Evolutionary conservation across 140 eudicot genomes (phyloP).

Genomic region (Ambrosia hybrid): DNA sequence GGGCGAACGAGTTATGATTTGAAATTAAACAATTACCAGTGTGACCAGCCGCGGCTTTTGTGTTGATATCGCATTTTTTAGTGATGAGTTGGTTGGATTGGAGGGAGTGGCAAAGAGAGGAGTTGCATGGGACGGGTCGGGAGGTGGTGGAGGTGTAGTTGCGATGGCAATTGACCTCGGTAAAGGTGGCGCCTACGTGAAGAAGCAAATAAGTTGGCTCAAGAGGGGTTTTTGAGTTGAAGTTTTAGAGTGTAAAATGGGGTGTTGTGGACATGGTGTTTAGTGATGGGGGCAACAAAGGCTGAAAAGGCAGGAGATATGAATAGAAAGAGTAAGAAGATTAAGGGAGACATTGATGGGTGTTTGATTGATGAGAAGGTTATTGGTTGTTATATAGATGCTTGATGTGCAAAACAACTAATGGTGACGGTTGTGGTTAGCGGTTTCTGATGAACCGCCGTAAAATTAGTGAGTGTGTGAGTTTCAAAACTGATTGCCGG

Average conservation of each 20-base stretch:
- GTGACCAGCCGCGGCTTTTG: background rate
- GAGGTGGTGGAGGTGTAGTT: constrained; percentile 49
- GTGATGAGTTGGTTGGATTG: constrained; percentile 11
- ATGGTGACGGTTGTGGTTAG: constrained; percentile 9
- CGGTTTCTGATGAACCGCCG: constrained; percentile 25
- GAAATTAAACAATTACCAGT: constrained; percentile 19
- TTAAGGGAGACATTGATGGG: constrained; percentile 18
- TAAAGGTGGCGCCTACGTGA: constrained; percentile 30
- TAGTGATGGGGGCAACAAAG: constrained; percentile 33
- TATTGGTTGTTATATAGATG: background rate
- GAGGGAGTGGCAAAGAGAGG: constrained; percentile 37
- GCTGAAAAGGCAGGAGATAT: constrained; percentile 27
- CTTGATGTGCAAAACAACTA: background rate
- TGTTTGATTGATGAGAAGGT: constrained; percentile 9
- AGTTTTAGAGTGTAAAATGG: constrained; percentile 33
- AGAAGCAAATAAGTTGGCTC: constrained; percentile 40
- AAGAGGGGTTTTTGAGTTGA: constrained; percentile 39
- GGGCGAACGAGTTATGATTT: constrained; percentile 28
- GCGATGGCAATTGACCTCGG: constrained; percentile 31
- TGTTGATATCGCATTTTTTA: constrained; percentile 1
- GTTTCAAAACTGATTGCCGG: constrained; percentile 14
- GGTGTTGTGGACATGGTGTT: constrained; percentile 34
- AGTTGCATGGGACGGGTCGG: constrained; percentile 37
- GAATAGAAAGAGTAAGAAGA: constrained; percentile 17
- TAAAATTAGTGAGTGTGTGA: background rate